Evolutionary conservation across 2,329 filamentous ascomycete species (phyloP), one percentile per base, ranked within the genome.

Genomic region (Sarocladiaceae sp.): DNA sequence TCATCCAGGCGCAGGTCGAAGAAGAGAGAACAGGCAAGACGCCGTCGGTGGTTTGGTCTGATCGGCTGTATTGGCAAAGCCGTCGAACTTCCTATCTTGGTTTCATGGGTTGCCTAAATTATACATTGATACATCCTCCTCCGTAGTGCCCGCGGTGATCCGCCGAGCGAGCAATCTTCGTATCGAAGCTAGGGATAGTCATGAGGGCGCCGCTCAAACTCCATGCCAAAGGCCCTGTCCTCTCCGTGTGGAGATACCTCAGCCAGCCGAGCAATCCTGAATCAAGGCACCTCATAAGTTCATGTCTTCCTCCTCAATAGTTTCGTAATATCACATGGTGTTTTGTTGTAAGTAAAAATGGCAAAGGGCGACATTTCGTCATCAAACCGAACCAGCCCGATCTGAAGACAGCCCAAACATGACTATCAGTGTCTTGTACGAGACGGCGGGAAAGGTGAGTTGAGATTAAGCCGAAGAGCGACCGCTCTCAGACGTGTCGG

Each of bases 401-500:
- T 15, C 29, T 33, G 18, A 33, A 15, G 31, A 34, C 18, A 34
- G 31, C 42, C 42, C 29, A 44, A 35, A 44, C 33, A 44, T 44
- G 42, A 44, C 21, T 27, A 34, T 44, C 29, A 27, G 32, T 15
- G 20, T 44, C 42, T 33, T 19, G 11, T 15, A 33, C 7, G 21
- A 19, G 18, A 45, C 19, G 33, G 24, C 33, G 34, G 33, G 18
- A 21, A 19, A 44, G 6, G 12, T 27, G 51, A 78, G 73, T 44
- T 76, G 72, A 52, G 62, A 58, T 41, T 41, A 41, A 41, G 24
- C 37, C 23, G 51, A 63, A 58, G 77, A 84, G 56, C 73, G 74
- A 53, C 66, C 69, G 56, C 72, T 80, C 62, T 80, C 81, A 50
- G 78, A 80, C 47, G 69, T 70, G 57, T 78, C 74, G 26, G 69